Percentiles rank a stretch among this genome's conserved stretches.
These are phyloP conservation scores for Metarhizium album DNA, from an alignment of 2,329 filamentous ascomycete species.

Conservation along the genomic window DNA sequence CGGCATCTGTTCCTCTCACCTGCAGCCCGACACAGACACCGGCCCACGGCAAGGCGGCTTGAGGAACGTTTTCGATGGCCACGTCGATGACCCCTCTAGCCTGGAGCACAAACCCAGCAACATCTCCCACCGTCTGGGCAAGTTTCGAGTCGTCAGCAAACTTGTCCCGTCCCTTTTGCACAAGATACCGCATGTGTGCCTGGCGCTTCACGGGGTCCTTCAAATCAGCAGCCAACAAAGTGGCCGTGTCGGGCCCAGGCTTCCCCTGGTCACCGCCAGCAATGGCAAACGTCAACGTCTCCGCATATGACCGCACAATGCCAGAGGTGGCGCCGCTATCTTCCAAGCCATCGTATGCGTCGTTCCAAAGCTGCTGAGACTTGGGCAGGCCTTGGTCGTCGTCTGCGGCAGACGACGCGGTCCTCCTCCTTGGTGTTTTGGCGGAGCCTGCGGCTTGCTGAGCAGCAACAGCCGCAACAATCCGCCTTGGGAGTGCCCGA, in stretches of 20 bases:
- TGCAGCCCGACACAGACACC: constrained; percentile 9
- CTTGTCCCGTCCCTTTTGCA: constrained; percentile 7
- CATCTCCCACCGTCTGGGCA: constrained; percentile 8
- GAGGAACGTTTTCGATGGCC: constrained; percentile 7
- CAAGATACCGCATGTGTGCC: constrained; percentile 8
- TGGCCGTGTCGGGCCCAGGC: neutral
- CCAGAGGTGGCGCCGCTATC: constrained; percentile 3
- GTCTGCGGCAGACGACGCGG: neutral
- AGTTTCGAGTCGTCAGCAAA: constrained; percentile 7
- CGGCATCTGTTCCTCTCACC: neutral
- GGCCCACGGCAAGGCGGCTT: constrained; percentile 9
- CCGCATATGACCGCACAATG: constrained; percentile 7
- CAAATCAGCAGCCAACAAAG: constrained; percentile 5
- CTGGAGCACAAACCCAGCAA: constrained; percentile 7
- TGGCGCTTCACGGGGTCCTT: constrained; percentile 7
- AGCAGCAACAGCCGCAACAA: constrained; percentile 5
- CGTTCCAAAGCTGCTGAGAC: constrained; percentile 8
- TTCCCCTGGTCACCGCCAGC: constrained; percentile 3
- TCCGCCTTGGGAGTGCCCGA: constrained; percentile 6
- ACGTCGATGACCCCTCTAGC: constrained; percentile 7
- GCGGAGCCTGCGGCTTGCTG: constrained; percentile 1
- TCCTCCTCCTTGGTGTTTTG: neutral
- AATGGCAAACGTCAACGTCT: constrained; percentile 7
- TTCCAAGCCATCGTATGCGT: constrained; percentile 7
- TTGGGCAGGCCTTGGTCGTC: constrained; percentile 3